These are phyloP conservation scores for Stagonosporopsis tanaceti DNA, from an alignment of 2,329 filamentous ascomycete genomes.

Conservation along the genomic window DNA sequence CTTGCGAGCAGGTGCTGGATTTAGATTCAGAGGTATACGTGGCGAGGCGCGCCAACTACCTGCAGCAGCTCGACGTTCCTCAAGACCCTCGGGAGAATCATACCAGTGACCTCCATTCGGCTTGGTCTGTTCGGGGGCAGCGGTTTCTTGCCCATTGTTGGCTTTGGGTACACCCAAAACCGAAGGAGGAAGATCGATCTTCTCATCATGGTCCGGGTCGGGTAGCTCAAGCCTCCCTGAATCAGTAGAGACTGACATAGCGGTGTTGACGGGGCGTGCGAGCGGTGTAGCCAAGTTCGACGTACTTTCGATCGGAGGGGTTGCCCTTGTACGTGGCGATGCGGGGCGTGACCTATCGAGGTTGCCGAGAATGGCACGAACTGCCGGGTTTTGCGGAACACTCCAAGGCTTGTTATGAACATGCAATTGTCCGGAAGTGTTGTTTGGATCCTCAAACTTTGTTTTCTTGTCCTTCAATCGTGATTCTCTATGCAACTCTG, in stretches of 20 bases:
- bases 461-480: conserved; percentile 31
- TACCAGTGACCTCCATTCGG: conserved; percentile 47
- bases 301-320: conserved; percentile 54
- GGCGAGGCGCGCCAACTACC: conserved; percentile 59
- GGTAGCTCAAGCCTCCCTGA: conserved; percentile 33
- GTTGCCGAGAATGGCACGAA: conserved; percentile 44
- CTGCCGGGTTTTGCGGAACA: conserved; percentile 39
- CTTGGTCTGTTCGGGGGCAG: conserved; percentile 21
- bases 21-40: conserved; percentile 59
- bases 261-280: conserved; percentile 53
- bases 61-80: conserved; percentile 49
- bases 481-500: conserved; percentile 42
- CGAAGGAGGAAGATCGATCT: conserved; percentile 48
- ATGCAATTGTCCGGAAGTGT: conserved; percentile 21
- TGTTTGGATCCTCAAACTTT: conserved; percentile 17
- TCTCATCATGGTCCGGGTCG: conserved; percentile 49
- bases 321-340: conserved; percentile 33
- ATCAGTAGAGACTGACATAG: conserved; percentile 7
- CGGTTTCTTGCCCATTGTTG: neutral
- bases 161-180: conserved; percentile 20
- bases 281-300: conserved; percentile 66
- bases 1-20: conserved; percentile 51
- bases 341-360: conserved; percentile 40
- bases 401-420: conserved; percentile 34
- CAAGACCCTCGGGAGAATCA: conserved; percentile 43